Evolutionary conservation across 176 grass and related monocot species (phyloP).

Genomic region (Musa troglodytarum): DNA sequence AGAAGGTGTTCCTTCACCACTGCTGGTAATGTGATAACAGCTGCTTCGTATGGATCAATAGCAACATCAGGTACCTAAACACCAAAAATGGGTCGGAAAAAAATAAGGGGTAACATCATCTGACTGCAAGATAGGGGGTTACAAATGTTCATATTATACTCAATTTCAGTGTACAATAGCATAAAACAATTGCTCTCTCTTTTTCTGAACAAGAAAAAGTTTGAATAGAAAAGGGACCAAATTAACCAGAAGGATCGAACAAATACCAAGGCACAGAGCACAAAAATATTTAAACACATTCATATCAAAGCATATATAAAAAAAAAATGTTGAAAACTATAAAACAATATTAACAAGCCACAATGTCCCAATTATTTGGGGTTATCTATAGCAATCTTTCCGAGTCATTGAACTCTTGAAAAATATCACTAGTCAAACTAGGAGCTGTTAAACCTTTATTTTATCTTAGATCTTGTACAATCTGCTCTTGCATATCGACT

Average conservation of each 20-base stretch:
- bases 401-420: no score
- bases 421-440: no score
- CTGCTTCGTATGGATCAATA: conserved; percentile 56
- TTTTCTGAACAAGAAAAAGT: neutral
- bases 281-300: neutral
- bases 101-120: neutral
- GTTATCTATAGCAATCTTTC: no score
- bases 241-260: neutral
- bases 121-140: neutral
- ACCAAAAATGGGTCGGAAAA: conserved; percentile 7
- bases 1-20: conserved; percentile 59
- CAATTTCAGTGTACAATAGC: neutral
- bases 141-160: neutral
- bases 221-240: neutral
- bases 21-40: conserved; percentile 54
- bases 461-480: no score
- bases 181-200: neutral
- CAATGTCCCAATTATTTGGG: no score
- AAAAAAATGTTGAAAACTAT: neutral
- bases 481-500: no score
- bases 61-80: conserved; percentile 30
- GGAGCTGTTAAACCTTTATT: no score
- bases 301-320: neutral
- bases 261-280: neutral
- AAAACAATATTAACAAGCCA: no score